Evolutionary conservation across 2,329 filamentous ascomycete species (phyloP), one percentile per base, ranked within the genome.

Genomic region (Beauveria caledonica): DNA sequence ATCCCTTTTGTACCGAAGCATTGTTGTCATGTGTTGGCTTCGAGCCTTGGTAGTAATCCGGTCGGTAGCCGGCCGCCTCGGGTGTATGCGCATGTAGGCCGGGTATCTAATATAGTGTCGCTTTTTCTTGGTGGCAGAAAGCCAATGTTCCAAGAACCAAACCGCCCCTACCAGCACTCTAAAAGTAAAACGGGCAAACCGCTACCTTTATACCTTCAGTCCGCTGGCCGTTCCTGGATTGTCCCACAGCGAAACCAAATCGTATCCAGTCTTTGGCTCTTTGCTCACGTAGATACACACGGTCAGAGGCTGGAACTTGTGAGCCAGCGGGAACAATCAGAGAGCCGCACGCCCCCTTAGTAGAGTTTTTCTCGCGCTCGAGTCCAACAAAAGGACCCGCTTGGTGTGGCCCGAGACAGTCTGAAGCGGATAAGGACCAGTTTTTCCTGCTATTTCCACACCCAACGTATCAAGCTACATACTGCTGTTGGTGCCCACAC

Each of bases 141-240:
- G 46, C 55, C 23, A 33, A 36, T 36, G 39, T 29, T 53, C 25
- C 39, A 55, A 33, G 52, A 45, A 27, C 7, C 48, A 33, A 59
- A 52, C 23, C 46, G 1, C 19, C 9, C 1, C 19, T 39, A 36
- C 39, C 11, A 1, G n/a, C 15, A 27, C 25, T 6, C 4, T 17
- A 2, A 27, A 48, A 36, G 39, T 11, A 44, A 36, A 54, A 27
- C 19, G 58, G 49, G 58, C 58, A 54, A 60, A 60, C 49, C 49
- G 49, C 42, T 17, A 27, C 58, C 58, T 60, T 60, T 60, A 60
- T 60, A 60, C 50, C 58, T 54, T 60, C 58, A 39, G 58, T 44
- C 40, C 36, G 19, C 50, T 54, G 58, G 36, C 49, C 42, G 58
- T 48, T 48, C 42, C 33, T 60, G 58, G 40, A 48, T 54, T 60